These are phyloP conservation scores for Oidiodendron maius DNA, from an alignment of 495 filamentous ascomycete genomes.

Conservation along the genomic window DNA sequence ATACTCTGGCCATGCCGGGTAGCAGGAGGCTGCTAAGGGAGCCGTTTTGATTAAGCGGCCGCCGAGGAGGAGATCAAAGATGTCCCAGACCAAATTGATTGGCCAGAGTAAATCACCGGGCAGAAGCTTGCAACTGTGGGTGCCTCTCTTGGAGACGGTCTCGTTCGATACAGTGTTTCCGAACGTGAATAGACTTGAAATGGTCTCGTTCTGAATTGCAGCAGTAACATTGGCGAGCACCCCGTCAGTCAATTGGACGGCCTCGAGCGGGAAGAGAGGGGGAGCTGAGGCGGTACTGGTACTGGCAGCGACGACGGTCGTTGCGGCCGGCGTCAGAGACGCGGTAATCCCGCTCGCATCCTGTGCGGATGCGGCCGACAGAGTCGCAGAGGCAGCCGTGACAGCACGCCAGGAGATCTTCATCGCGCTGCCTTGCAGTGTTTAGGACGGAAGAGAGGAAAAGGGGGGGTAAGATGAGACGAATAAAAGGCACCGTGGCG, in stretches of 20 bases:
- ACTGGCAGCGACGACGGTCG: too few species aligned
- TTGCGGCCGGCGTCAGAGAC: too few species aligned
- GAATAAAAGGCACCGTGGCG: too few species aligned
- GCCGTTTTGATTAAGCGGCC: slow-evolving; percentile 49
- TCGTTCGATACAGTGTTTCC: slow-evolving; percentile 6
- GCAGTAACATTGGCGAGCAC: slow-evolving; percentile 31
- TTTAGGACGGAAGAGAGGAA: too few species aligned
- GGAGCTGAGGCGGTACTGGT: too few species aligned
- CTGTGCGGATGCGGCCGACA: too few species aligned
- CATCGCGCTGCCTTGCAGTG: too few species aligned
- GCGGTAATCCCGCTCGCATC: too few species aligned
- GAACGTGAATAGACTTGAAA: slow-evolving; percentile 25
- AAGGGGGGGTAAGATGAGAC: too few species aligned
- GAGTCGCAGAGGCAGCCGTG: too few species aligned
- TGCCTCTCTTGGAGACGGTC: too few species aligned
- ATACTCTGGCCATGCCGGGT: slow-evolving; percentile 40
- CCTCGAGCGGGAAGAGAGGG: slow-evolving; percentile 33
- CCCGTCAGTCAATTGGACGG: slow-evolving; percentile 34
- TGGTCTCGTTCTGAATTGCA: slow-evolving; percentile 24
- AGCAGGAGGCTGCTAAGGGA: slow-evolving; percentile 50
- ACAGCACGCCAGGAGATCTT: too few species aligned
- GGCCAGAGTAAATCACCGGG: slow-evolving; percentile 46
- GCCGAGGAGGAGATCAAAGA: slow-evolving; percentile 41
- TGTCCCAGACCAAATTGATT: slow-evolving; percentile 28
- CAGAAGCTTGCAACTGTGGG: slow-evolving; percentile 40